Evolutionary conservation across 2,329 filamentous ascomycete genomes (phyloP), one percentile per base, ranked within the genome.

Genomic region (Coniochaeta pulveracea): DNA sequence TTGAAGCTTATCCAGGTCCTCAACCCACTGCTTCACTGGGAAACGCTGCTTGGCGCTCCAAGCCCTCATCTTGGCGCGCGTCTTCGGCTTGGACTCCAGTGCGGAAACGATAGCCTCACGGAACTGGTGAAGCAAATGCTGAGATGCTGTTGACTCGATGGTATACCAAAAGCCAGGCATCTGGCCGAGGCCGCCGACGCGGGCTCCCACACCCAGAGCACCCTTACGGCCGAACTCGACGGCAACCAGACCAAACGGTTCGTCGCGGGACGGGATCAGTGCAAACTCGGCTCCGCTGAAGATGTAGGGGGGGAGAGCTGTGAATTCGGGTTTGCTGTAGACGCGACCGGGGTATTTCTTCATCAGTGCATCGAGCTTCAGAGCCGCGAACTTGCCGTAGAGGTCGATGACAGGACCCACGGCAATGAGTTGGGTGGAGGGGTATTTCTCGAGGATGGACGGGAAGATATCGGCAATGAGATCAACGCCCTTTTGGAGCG

Each of bases 101-200:
- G 76, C 76, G 33, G 64, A 64, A n/a, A 69, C 56, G 40, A 80
- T 79, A 10, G 76, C 72, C 41, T 64, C 61, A 49, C 72, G 75
- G 58, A 80, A 80, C 47, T 80, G 76, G 28, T 71, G 66, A 34
- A 80, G 58, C 26, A 79, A 54, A 55, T 80, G 76, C 26, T 64
- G 64, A 1, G 74, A 76, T 2, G 71, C 71, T 5, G 66, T 74
- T 0, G 72, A 77, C 48, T 80, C 76, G 36, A 80, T 69, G 0
- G 76, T 79, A 49, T 72, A 80, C 76, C 76, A 80, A 69, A 75
- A 80, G 16, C 76, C 76, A 14, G 76, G 76, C 75, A 80, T 80
- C 47, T 77, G 71, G n/a, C 76, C 74, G 15, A 80, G 61, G 35
- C 76, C 76, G 42, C 76, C 76, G 23, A 80, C 76, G 34, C 74